Evolutionary conservation across 257 asterid genomes (phyloP).

Genomic region (Handroanthus guayacan): DNA sequence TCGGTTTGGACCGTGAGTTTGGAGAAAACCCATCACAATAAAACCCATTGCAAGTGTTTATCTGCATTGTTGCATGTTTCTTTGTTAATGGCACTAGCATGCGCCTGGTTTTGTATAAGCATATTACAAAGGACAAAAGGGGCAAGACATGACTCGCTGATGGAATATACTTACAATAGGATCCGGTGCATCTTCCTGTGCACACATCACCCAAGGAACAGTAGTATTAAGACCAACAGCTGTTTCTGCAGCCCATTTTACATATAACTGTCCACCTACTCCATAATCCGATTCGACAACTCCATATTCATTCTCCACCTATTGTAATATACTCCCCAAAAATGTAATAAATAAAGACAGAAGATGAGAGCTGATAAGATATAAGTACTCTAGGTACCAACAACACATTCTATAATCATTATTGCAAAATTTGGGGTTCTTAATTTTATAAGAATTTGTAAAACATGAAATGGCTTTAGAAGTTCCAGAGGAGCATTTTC

Average conservation of each 20-base stretch:
- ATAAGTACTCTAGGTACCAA: background rate
- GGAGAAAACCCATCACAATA: conserved; percentile 80
- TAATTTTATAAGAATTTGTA: background rate
- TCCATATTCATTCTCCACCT: conserved; percentile 91
- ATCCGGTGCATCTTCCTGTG: conserved; percentile 77
- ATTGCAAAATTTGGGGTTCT: background rate
- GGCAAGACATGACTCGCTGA: background rate
- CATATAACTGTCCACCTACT: conserved; percentile 58
- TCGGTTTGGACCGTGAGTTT: conserved; percentile 71
- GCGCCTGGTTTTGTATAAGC: background rate
- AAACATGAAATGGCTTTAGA: background rate
- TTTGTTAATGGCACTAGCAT: background rate
- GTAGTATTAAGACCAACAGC: conserved; percentile 70
- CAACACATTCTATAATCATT: background rate
- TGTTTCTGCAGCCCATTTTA: conserved; percentile 87
- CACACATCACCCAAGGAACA: conserved; percentile 93
- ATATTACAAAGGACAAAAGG: background rate
- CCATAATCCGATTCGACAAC: conserved; percentile 79
- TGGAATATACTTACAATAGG: conserved; percentile 59
- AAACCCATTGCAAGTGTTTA: conserved; percentile 85
- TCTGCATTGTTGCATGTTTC: conserved; percentile 53
- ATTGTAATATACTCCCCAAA: conserved; percentile 17
- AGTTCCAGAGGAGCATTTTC: background rate
- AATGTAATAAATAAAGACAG: conserved; percentile 9
- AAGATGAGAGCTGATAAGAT: background rate